Conservation (phyloP, 148 eudicot genomes). For the Spergularia marina region DNA sequence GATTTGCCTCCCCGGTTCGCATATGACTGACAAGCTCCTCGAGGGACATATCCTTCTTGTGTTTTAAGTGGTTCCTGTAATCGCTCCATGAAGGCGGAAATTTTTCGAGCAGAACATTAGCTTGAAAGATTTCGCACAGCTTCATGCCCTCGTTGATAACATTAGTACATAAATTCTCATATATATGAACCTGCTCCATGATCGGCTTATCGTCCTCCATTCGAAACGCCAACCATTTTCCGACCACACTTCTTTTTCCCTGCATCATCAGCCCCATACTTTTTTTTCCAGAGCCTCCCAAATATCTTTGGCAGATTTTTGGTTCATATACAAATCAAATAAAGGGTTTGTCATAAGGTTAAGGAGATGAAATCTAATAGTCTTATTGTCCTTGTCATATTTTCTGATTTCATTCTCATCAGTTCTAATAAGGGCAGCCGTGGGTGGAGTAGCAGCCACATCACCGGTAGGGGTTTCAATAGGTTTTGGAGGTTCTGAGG, state of each 20-base stretch:
- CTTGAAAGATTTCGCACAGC: slow-evolving; percentile 7
- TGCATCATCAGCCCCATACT: slow-evolving; percentile 11
- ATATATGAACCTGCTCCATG: background rate
- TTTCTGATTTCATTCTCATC: background rate
- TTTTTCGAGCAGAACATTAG: background rate
- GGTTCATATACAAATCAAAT: background rate
- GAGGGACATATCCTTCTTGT: background rate
- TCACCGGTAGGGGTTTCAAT: too few species aligned
- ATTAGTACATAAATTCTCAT: background rate
- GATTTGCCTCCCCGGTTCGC: slow-evolving; percentile 13
- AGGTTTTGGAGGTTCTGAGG: background rate
- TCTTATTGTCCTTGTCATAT: background rate
- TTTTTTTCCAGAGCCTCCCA: background rate
- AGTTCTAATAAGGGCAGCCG: background rate
- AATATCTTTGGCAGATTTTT: background rate
- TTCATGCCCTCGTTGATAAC: slow-evolving; percentile 1
- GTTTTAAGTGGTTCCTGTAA: background rate
- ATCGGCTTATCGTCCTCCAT: slow-evolving; percentile 1
- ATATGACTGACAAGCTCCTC: slow-evolving; percentile 10
- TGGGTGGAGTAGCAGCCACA: background rate
- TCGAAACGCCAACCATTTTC: background rate
- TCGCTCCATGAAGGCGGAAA: background rate
- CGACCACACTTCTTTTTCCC: slow-evolving; percentile 7
- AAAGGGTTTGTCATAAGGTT: background rate
- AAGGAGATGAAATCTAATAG: background rate